Base-by-base conservation (phyloP, 306 rosid genomes). In the Delonix regia region DNA sequence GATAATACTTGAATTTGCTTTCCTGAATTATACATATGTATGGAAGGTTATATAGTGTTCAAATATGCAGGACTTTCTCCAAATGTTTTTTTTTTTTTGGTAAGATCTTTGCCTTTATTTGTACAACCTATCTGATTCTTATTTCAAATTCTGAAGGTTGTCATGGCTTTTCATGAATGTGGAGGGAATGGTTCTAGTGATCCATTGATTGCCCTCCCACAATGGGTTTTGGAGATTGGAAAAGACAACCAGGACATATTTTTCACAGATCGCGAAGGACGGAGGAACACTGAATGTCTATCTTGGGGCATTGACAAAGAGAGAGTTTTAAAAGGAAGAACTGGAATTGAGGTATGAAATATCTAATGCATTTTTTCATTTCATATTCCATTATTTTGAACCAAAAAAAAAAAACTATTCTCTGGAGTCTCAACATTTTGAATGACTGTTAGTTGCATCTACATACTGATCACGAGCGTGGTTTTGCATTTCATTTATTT, bases 281-380 rank as follows among this genome's bases (percentile, higher is more conserved):
- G 90, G 89, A 95, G 98, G 82, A 95, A 91, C 77, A 86, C 93
- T 25, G 98, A 95, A 81, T 95, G 96, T 77, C 88, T 92, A 55
- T 92, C 99, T 60, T 93, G 96, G 98, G 99, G 99, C 55, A 71
- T 90, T 74, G 99, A 95, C 81, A 92, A 89, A 89, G 99, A 92
- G 76, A 81, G 99, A 56, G 96, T 93, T 87, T 85, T 95, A 51
- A 91, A 84, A 68, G 99, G 99, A 79, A 91, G 99, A 89, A 92
- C 99, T 82, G 97, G 96, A 77, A 87, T 92, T 57, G 99, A 95
- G 97, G 99, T 95, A 83, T 72, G 64, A 64, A 55, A 74, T 75
- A 39, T 59, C 53, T 33, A 33, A 16, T 21, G 45, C 72, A 57
- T 64, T 38, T 38, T 25, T 27, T 42, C 14, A 57, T 28, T 33